These are phyloP conservation scores for Pythium rhizo-oryzae DNA, from an alignment of 352 stramenopile genomes.

Conservation along the genomic window DNA sequence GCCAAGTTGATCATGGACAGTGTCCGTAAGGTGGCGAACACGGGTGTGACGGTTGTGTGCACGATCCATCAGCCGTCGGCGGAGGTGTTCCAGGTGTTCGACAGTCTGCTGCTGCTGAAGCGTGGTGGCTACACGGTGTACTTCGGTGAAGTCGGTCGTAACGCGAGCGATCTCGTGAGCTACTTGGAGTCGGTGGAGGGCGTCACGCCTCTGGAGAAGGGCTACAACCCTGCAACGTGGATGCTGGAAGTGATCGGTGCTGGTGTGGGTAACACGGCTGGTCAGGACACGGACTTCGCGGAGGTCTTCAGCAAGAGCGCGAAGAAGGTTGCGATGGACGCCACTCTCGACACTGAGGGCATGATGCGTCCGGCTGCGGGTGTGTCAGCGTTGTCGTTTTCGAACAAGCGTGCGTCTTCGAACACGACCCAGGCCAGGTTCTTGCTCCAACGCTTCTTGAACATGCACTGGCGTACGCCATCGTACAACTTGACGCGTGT, in stretches of 20 bases:
- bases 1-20: no score
- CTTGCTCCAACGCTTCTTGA: constrained; percentile 37
- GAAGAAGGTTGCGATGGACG: constrained; percentile 13
- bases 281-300: constrained; percentile 23
- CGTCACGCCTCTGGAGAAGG: constrained; percentile 36
- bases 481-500: constrained; percentile 62
- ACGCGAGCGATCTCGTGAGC: constrained; percentile 35
- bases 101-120: no score
- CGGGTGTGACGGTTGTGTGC: no score
- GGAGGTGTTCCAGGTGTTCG: no score
- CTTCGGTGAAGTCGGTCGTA: constrained; percentile 40
- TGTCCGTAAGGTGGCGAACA: no score
- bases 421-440: constrained; percentile 17
- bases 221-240: constrained; percentile 84
- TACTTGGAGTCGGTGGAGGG: constrained; percentile 66
- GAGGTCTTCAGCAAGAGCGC: constrained; percentile 17
- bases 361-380: constrained; percentile 9
- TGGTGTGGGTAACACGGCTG: constrained; percentile 30
- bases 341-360: constrained; percentile 12
- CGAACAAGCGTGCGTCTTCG: constrained; percentile 16
- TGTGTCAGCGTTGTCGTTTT: constrained; percentile 21
- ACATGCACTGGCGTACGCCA: constrained; percentile 73
- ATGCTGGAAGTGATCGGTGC: constrained; percentile 71
- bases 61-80: no score
- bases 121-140: constrained; percentile 22